Base-by-base conservation (phyloP, 352 stramenopile species). In the Blastocystis sp. region DNA sequence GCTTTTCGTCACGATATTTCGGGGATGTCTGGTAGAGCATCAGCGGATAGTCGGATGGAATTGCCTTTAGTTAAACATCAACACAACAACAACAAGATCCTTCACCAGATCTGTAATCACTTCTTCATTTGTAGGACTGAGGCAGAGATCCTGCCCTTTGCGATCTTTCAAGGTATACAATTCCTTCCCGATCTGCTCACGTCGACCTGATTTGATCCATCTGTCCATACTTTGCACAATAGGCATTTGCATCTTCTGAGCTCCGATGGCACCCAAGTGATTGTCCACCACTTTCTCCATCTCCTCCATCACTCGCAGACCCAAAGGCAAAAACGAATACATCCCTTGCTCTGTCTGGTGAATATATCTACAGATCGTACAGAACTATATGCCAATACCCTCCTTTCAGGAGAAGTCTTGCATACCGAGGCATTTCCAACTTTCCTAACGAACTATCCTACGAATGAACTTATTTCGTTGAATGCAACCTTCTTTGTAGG, bases 181-280 rank as follows among this genome's bases (percentile, higher is more conserved):
- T 77, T 88, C 77, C 18, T 64, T 88, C 15, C 77, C 77, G 37
- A 79, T 88, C 20, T 63, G 43, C 4, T 76, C 29, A 37, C 55
- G 41, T 37, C 77, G 53, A 29, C 77, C 77, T 26, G 77, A 76
- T 43, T 61, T 73, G 1, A 76, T 59, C 77, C 77, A 88, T 7
- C 62, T 47, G 39, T 76, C 26, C 26, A 39, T 34, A 43, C 23
- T 88, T 34, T 79, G 66, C 20, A 88, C 4, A 13, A 88, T 76
- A 9, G 77, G 77, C 77, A 88, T 88, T 53, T 88, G 77, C 77
- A 88, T 88, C 23, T 88, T 88, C 66, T 88, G 77, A 66, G 77
- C 77, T 3, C 55, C 77, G 20, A 77, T 34, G 15, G 47, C 26
- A 23, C 37, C 55, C 54, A 88, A 47, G 47, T 56, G 55, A 29